phyloP scores from a whole-genome alignment of 2,329 filamentous ascomycete species.

The Penicillium sp. region DNA sequence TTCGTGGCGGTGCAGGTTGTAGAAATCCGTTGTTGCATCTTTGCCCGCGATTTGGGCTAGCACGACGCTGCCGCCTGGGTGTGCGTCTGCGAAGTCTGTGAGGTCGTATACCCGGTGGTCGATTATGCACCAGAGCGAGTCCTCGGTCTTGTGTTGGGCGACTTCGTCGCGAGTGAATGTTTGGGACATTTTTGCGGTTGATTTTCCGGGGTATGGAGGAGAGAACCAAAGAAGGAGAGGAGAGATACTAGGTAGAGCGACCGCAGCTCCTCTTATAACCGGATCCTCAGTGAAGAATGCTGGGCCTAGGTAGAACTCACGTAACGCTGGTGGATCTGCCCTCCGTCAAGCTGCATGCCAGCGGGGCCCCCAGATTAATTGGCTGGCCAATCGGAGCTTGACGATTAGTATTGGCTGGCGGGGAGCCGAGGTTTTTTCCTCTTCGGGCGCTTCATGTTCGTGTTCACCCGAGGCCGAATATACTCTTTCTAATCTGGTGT shows the following conservation, averaged over 20 bases:
- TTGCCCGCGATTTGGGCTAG: slow-evolving; percentile 79
- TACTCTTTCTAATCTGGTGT: too few species aligned
- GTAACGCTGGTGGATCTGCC: background rate
- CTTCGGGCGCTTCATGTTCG: slow-evolving; percentile 1
- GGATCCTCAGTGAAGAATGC: background rate
- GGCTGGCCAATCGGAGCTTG: slow-evolving; percentile 18
- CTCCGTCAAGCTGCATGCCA: background rate
- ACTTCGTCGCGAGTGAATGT: slow-evolving; percentile 63
- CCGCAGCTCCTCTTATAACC: background rate
- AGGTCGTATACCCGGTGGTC: slow-evolving; percentile 88
- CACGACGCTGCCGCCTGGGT: slow-evolving; percentile 81
- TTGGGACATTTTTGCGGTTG: slow-evolving; percentile 28
- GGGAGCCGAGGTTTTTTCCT: slow-evolving; percentile 23
- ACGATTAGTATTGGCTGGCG: slow-evolving; percentile 18
- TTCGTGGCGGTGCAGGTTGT: slow-evolving; percentile 90
- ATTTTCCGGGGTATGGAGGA: background rate
- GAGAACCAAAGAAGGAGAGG: background rate
- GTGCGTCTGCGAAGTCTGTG: slow-evolving; percentile 81
- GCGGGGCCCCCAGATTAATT: background rate
- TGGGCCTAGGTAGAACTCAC: background rate
- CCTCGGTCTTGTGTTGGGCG: slow-evolving; percentile 74
- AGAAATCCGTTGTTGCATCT: slow-evolving; percentile 83
- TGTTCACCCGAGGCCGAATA: background rate
- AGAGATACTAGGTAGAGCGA: background rate
- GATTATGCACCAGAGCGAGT: slow-evolving; percentile 82